Conservation (phyloP, 2,329 filamentous ascomycete genomes). For the Fusarium xylarioides region DNA sequence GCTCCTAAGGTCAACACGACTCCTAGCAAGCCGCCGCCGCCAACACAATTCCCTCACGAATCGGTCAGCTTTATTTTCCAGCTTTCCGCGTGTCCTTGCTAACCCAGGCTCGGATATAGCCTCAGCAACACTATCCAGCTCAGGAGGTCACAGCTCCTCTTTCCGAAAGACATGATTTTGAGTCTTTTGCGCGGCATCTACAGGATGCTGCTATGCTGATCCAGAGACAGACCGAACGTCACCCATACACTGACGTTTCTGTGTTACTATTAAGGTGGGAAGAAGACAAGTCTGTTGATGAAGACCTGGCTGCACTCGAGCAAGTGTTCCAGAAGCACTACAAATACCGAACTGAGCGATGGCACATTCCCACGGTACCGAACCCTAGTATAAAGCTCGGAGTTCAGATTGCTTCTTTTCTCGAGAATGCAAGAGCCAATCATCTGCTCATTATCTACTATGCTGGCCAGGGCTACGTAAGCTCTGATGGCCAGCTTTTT, state of each 20-base stretch:
- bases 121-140: slow-evolving; percentile 49
- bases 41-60: slow-evolving; percentile 47
- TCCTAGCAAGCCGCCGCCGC: slow-evolving; percentile 44
- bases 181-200: slow-evolving; percentile 72
- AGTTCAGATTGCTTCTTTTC: slow-evolving; percentile 67
- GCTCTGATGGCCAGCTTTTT: slow-evolving; percentile 68
- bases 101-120: slow-evolving; percentile 33
- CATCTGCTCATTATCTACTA: slow-evolving; percentile 73
- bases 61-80: slow-evolving; percentile 46
- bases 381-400: slow-evolving; percentile 70
- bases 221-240: slow-evolving; percentile 68
- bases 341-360: slow-evolving; percentile 68
- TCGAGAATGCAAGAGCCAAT: slow-evolving; percentile 65
- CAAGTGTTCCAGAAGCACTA: slow-evolving; percentile 67
- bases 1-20: slow-evolving; percentile 52
- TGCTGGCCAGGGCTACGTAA: slow-evolving; percentile 67
- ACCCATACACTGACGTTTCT: slow-evolving; percentile 66
- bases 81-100: slow-evolving; percentile 30
- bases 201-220: slow-evolving; percentile 75
- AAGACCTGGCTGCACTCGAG: slow-evolving; percentile 64
- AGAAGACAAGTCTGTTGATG: slow-evolving; percentile 63
- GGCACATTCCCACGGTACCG: slow-evolving; percentile 67
- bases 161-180: slow-evolving; percentile 68
- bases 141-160: slow-evolving; percentile 52
- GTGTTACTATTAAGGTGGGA: slow-evolving; percentile 71